Evolutionary conservation across 148 eudicot genomes (phyloP).

Genomic region (Fallopia convolvulus): DNA sequence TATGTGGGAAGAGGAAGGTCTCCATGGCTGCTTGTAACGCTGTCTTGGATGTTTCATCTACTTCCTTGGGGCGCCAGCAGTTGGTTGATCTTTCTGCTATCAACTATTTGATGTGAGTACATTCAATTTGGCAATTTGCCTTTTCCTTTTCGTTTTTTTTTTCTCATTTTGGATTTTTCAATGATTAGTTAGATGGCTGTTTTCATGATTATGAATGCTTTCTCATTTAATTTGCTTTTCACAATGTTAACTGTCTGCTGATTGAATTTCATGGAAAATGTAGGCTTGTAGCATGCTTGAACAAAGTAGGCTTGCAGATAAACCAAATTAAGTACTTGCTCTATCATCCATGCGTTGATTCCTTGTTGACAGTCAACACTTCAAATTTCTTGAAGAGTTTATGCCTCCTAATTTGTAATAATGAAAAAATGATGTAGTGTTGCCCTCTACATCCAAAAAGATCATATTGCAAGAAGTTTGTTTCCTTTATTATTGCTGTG

Average conservation of each 20-base stretch:
- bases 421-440: neutral
- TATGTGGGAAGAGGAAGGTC: constrained; percentile 12
- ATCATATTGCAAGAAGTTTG: neutral
- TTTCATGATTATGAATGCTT: neutral
- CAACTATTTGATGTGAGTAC: constrained; percentile 46
- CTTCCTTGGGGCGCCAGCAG: constrained; percentile 31
- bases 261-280: neutral
- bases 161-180: too few species aligned
- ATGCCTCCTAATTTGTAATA: neutral
- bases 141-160: too few species aligned
- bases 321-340: neutral
- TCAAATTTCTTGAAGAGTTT: neutral
- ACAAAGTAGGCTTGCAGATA: too few species aligned
- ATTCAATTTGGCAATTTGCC: neutral
- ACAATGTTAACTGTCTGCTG: neutral
- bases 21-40: constrained; percentile 41
- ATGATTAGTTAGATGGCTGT: neutral
- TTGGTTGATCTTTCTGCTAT: constrained; percentile 36
- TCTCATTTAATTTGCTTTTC: neutral
- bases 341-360: neutral
- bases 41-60: constrained; percentile 48
- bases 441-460: neutral
- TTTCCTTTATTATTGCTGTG: neutral
- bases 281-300: too few species aligned
- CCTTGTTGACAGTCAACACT: neutral